Percentiles rank a stretch among this genome's conserved stretches.
Conservation (phyloP, 257 asterid genomes). For the Coffea eugenioides region DNA sequence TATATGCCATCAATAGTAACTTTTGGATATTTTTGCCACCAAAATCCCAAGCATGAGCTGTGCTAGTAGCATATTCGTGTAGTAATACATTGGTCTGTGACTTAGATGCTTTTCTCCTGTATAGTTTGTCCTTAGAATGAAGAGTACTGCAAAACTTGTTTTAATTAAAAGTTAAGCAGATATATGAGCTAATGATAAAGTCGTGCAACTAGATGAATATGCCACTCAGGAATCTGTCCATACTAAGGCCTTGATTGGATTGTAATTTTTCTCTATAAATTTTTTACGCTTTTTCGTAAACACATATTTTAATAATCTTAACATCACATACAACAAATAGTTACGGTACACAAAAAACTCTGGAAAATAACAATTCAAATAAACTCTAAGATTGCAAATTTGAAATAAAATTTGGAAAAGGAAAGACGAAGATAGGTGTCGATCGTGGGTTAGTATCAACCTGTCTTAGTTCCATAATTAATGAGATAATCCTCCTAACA, state of each 20-base stretch:
- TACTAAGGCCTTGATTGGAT: too few species aligned
- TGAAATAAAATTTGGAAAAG: not conserved
- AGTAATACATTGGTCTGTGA: not conserved
- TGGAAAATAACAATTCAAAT: too few species aligned
- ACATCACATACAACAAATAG: too few species aligned
- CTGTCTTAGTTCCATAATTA: too few species aligned
- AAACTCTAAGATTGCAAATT: too few species aligned
- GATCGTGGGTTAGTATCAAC: not conserved
- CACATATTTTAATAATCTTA: too few species aligned
- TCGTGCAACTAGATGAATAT: not conserved
- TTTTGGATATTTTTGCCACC: not conserved
- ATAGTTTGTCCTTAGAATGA: not conserved
- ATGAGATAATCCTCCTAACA: too few species aligned
- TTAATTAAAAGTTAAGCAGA: not conserved
- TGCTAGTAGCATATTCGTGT: not conserved
- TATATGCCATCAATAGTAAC: not conserved
- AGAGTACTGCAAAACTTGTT: not conserved
- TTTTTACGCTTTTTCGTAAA: too few species aligned
- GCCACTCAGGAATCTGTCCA: too few species aligned
- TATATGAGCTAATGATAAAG: not conserved
- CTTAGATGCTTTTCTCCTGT: not conserved
- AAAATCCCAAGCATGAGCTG: not conserved
- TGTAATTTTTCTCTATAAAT: too few species aligned
- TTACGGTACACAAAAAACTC: too few species aligned
- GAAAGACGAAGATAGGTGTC: not conserved